Conservation (phyloP, 306 rosid species). For the Pachyrhizus erosus region DNA sequence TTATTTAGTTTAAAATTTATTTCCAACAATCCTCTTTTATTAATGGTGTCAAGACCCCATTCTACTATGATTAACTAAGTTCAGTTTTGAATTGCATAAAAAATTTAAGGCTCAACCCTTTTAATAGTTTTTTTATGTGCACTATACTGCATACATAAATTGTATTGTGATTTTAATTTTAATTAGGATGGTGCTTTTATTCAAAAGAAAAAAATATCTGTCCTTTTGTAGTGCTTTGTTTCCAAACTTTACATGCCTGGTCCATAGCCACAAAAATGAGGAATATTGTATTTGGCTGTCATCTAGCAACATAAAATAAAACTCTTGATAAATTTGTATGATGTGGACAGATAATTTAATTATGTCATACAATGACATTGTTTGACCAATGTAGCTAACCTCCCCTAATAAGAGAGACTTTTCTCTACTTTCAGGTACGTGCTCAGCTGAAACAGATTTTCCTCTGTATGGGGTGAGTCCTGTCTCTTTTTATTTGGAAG, state of each 20-base stretch:
- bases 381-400: too few species aligned
- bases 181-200: conserved; percentile 13
- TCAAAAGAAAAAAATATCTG: background rate
- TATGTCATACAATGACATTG: too few species aligned
- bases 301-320: too few species aligned
- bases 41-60: too few species aligned
- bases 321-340: too few species aligned
- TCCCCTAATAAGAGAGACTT: background rate
- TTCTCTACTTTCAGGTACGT: conserved; percentile 70
- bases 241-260: background rate
- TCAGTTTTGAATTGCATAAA: too few species aligned
- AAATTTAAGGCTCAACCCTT: too few species aligned
- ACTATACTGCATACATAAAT: background rate
- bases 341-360: too few species aligned
- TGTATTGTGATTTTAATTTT: background rate
- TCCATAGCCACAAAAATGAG: background rate
- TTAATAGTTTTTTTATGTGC: background rate
- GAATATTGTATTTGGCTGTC: background rate
- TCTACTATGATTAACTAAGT: too few species aligned
- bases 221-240: background rate
- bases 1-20: too few species aligned
- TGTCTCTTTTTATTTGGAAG: conserved; percentile 32
- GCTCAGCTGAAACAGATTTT: conserved; percentile 79
- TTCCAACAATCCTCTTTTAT: too few species aligned
- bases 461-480: conserved; percentile 85